Evolutionary conservation across 768 basidiomycete species (phyloP).

Genomic region (Xerocomus brunneocitrinus): DNA sequence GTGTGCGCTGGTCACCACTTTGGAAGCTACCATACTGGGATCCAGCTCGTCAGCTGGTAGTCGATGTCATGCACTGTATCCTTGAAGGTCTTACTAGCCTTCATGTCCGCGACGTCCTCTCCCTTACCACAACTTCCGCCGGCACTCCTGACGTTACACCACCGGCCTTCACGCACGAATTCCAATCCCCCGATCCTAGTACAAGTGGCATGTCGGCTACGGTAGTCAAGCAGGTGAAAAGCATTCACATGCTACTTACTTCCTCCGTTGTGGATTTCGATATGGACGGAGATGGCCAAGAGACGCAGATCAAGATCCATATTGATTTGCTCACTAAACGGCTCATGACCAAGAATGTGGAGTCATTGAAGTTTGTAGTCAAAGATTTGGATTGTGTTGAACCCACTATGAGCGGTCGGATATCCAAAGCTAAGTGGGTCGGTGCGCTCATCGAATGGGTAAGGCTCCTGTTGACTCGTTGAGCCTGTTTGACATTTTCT

Average conservation of each 20-base stretch:
- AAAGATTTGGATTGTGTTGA: neutral
- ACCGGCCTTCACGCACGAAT: neutral
- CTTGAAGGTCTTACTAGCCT: neutral
- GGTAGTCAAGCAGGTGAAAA: too few relatives aligned
- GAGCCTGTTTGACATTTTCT: neutral
- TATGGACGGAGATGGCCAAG: too few relatives aligned
- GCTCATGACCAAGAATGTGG: too few relatives aligned
- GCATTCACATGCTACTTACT: too few relatives aligned
- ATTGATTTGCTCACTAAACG: too few relatives aligned
- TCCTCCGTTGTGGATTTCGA: too few relatives aligned
- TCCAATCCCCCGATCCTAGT: too few relatives aligned
- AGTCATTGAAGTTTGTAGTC: neutral
- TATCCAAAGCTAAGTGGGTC: neutral
- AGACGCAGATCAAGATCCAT: too few relatives aligned
- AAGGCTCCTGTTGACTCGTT: neutral
- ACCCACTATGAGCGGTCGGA: neutral
- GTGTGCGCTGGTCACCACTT: constrained; percentile 12
- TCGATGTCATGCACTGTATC: neutral
- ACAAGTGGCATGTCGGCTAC: too few relatives aligned
- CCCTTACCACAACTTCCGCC: neutral
- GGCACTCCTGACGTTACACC: neutral
- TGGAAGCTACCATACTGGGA: constrained; percentile 1
- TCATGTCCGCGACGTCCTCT: neutral
- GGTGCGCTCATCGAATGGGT: neutral
- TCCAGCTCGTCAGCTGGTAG: neutral